Percentiles rank a stretch among this genome's conserved stretches.
Evolutionary conservation across 2,329 filamentous ascomycete species (phyloP).

Genomic region (Stenocarpella maydis): DNA sequence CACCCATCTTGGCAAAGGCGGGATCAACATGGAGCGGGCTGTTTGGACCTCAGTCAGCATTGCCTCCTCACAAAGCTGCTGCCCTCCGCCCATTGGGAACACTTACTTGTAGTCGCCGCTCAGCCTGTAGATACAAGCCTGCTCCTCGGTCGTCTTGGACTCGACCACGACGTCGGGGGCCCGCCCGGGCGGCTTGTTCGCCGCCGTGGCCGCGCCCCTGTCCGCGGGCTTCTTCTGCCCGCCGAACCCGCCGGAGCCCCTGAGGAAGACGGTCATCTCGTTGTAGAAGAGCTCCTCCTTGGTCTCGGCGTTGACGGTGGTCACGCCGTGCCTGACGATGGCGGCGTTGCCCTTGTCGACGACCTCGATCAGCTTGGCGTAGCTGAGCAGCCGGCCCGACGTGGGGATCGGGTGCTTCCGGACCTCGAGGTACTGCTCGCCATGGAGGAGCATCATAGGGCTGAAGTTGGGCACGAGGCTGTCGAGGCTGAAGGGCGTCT

Average conservation of each 20-base stretch:
- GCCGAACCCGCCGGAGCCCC: slow-evolving; percentile 89
- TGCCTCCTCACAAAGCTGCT: not conserved
- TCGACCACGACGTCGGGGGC: slow-evolving; percentile 84
- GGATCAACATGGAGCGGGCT: slow-evolving; percentile 94
- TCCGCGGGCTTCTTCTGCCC: slow-evolving; percentile 80
- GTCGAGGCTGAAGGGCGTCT: slow-evolving; percentile 79
- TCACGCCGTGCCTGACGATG: slow-evolving; percentile 80
- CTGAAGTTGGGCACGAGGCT: slow-evolving; percentile 94
- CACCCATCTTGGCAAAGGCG: slow-evolving; percentile 90
- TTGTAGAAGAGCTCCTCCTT: slow-evolving; percentile 97
- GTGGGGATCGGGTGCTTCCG: slow-evolving; percentile 92
- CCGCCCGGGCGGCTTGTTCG: slow-evolving; percentile 80
- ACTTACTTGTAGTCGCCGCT: slow-evolving; percentile 87
- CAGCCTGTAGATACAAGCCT: slow-evolving; percentile 91
- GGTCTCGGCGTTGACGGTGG: slow-evolving; percentile 83
- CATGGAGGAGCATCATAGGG: slow-evolving; percentile 98
- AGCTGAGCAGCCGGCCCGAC: slow-evolving; percentile 76
- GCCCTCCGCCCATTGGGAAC: not conserved
- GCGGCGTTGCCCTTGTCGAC: slow-evolving; percentile 95
- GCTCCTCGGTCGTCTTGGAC: slow-evolving; percentile 86
- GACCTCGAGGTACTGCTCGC: slow-evolving; percentile 97
- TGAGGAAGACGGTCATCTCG: slow-evolving; percentile 91
- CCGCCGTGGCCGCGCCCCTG: slow-evolving; percentile 80
- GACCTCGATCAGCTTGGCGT: slow-evolving; percentile 87
- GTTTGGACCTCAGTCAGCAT: not conserved